Evolutionary conservation across 805 yeast species (phyloP).

Genomic region (Kodamaea kaohsiungensis): DNA sequence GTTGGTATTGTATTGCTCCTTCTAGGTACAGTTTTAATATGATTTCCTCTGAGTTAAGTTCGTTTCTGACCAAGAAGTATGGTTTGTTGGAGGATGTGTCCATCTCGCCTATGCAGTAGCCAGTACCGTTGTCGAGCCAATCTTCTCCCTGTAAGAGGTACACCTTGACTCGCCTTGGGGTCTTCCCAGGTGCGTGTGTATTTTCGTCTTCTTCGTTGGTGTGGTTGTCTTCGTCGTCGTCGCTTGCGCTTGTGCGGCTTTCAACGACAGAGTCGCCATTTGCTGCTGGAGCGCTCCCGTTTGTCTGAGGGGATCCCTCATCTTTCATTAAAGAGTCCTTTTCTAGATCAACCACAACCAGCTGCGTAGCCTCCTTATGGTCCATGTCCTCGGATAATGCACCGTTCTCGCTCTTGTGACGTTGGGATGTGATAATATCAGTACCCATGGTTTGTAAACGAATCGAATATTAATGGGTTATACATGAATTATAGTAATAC

Average conservation of each 20-base stretch:
- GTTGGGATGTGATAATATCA: background rate
- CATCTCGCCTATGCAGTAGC: constrained; percentile 78
- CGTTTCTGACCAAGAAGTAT: constrained; percentile 71
- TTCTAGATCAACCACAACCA: background rate
- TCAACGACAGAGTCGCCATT: background rate
- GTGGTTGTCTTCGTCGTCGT: background rate
- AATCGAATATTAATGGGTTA: background rate
- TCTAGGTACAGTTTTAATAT: constrained; percentile 67
- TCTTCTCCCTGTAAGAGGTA: constrained; percentile 76
- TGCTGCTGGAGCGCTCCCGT: background rate
- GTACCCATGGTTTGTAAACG: constrained; percentile 1
- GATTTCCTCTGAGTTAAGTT: constrained; percentile 56
- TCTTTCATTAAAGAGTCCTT: background rate
- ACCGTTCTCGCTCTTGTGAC: background rate
- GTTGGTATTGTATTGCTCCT: constrained; percentile 80
- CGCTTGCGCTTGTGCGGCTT: background rate
- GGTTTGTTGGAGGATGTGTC: constrained; percentile 44
- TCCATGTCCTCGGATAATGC: background rate
- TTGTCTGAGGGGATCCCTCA: background rate
- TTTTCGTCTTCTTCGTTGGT: background rate
- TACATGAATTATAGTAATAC: background rate
- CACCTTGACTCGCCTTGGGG: constrained; percentile 85
- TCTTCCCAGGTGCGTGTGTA: constrained; percentile 12
- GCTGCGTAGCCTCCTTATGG: background rate
- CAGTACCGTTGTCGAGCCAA: constrained; percentile 94